Base-by-base conservation (phyloP, 192 early-diverging fungal species). In the Phlyctochytrium arcticum region DNA sequence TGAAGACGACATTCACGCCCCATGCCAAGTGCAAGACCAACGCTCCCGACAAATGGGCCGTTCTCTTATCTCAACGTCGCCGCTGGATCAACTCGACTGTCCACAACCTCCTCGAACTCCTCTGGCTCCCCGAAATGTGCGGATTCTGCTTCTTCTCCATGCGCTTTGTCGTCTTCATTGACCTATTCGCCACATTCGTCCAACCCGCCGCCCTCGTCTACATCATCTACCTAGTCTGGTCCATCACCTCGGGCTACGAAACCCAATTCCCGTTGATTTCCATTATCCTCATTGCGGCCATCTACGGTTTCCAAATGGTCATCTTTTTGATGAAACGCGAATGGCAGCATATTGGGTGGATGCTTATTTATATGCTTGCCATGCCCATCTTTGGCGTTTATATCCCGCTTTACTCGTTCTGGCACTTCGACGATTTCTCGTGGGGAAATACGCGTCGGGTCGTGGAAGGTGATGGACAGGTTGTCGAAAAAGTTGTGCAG, bases 41-140 rank as follows among this genome's bases (percentile, higher is more conserved):
- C 8, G 95, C 89, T 2, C 97, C 97, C 3, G 93, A 96, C 68
- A 80, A 85, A 47, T 98, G 92, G 89, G 73, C 78, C 2, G 80
- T 99, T 6, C 75, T 99, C 44, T 71, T 96, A 8, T 98, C 95
- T 7, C 96, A 99, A 77, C 82, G 96, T 27, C 90, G 96, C 67
- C 89, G 96, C 19, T 98, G 96, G 96, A 98, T 98, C 76, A 98
- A 98, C 77, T 96, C 94, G 9, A 98, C 96, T 1, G 88, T 98
- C 27, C 96, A 98, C 76, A 98, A 98, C 68, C 72, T 96, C 62
- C 76, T 92, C 39, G 96, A 98, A 78, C 80, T 98, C 17, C 69
- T 95, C 37, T 83, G 88, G 60, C 65, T 96, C 23, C 83, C 86
- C 2, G 85, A 96, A 65, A 84, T 98, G 75, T 98, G 96, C 67